Conservation (phyloP, 305 asterid genomes). For the Plantago lanceolata region DNA sequence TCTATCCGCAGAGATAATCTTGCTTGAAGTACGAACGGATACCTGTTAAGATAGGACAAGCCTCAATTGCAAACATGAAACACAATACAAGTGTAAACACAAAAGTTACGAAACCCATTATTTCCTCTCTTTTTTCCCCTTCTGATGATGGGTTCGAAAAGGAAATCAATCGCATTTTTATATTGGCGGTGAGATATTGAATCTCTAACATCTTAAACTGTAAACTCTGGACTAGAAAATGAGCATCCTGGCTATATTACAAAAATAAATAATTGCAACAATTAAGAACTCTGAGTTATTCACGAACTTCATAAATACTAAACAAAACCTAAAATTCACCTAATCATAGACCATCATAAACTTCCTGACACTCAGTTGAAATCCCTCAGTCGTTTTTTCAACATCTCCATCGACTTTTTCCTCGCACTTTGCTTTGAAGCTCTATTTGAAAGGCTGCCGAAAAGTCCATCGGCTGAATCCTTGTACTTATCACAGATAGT, state of each 20-base stretch:
- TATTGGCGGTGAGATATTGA: not conserved
- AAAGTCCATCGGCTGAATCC: constrained; percentile 78
- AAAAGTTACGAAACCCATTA: not conserved
- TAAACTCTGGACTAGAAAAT: constrained; percentile 2
- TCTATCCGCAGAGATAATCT: not conserved
- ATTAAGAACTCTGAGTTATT: constrained; percentile 13
- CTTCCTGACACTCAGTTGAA: constrained; percentile 52
- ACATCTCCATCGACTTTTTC: constrained; percentile 79
- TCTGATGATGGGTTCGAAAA: not conserved
- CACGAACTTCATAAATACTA: constrained; percentile 2
- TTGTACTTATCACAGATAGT: constrained; percentile 84
- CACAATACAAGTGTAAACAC: not conserved
- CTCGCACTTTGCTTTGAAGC: constrained; percentile 70
- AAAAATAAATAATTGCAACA: constrained; percentile 22
- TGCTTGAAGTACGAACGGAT: not conserved
- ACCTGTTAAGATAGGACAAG: constrained; percentile 9
- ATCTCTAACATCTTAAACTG: constrained; percentile 6
- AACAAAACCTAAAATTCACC: constrained; percentile 20
- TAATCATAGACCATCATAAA: constrained; percentile 23
- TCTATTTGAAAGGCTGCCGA: constrained; percentile 83
- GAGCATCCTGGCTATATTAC: constrained; percentile 8
- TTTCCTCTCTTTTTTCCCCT: not conserved
- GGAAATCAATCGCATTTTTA: not conserved
- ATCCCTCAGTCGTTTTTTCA: constrained; percentile 77
- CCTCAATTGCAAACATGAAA: not conserved